phyloP scores from a whole-genome alignment of 495 filamentous ascomycete genomes.

The Aspergillus baeticus region DNA sequence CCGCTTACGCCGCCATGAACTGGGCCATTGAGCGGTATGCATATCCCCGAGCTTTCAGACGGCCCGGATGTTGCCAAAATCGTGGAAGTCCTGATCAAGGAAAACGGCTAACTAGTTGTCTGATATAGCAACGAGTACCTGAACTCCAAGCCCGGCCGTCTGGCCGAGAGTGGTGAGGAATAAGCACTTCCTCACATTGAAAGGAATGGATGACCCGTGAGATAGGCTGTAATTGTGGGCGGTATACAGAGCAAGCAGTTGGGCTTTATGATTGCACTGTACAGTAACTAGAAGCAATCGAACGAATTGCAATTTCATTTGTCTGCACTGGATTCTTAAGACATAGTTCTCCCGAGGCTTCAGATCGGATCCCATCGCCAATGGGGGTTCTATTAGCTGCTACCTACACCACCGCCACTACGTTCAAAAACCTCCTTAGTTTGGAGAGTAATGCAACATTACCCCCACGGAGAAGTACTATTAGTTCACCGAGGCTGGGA shows the following conservation, averaged over 20 bases:
- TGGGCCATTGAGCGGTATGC: slow-evolving; percentile 84
- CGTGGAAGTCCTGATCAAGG: background rate
- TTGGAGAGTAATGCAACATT: background rate
- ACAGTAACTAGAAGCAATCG: slow-evolving; percentile 53
- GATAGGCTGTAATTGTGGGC: background rate
- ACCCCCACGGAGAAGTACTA: slow-evolving; percentile 1
- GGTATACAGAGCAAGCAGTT: slow-evolving; percentile 13
- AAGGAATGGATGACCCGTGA: slow-evolving; percentile 1
- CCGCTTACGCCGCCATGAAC: slow-evolving; percentile 74
- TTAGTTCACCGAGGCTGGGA: slow-evolving; percentile 6
- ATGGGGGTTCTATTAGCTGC: background rate
- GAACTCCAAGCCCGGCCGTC: slow-evolving; percentile 85
- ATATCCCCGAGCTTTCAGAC: slow-evolving; percentile 3
- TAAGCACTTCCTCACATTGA: slow-evolving; percentile 27
- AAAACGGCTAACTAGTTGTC: slow-evolving; percentile 4
- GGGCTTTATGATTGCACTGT: slow-evolving; percentile 33
- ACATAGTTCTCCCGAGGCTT: background rate
- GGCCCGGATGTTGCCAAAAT: background rate
- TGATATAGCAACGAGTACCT: slow-evolving; percentile 77
- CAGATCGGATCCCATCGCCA: background rate
- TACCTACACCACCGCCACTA: background rate
- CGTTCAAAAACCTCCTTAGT: background rate
- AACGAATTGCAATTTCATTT: slow-evolving; percentile 32
- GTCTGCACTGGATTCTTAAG: slow-evolving; percentile 8
- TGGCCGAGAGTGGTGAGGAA: slow-evolving; percentile 39